Percentiles rank a stretch among this genome's conserved stretches.
Conservation (phyloP, 345 rosid genomes). For the Lagerstroemia speciosa region DNA sequence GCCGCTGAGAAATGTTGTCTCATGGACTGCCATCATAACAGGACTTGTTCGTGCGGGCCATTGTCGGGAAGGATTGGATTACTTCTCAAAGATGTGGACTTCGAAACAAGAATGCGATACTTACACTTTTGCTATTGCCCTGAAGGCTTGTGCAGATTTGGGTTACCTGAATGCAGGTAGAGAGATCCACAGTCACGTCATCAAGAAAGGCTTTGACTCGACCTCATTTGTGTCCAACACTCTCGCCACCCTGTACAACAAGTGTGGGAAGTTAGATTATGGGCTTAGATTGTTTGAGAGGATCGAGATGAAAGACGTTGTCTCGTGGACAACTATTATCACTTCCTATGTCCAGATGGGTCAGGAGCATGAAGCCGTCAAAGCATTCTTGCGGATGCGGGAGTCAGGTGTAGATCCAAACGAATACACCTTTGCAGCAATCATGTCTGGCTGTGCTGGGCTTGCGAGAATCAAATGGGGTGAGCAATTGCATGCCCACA, state of each 20-base stretch:
- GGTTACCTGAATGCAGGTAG: slow-evolving; percentile 50
- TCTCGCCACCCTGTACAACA: slow-evolving; percentile 59
- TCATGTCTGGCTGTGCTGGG: slow-evolving; percentile 54
- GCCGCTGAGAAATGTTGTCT: slow-evolving; percentile 52
- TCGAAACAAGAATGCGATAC: slow-evolving; percentile 40
- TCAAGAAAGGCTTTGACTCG: slow-evolving; percentile 45
- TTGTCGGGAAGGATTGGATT: slow-evolving; percentile 40
- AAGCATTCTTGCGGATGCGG: slow-evolving; percentile 47
- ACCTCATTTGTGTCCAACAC: slow-evolving; percentile 61
- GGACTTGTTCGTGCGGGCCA: slow-evolving; percentile 61
- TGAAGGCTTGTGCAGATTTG: slow-evolving; percentile 71
- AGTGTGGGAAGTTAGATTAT: slow-evolving; percentile 60
- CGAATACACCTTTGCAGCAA: slow-evolving; percentile 60
- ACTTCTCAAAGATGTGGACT: slow-evolving; percentile 62
- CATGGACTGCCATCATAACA: slow-evolving; percentile 80
- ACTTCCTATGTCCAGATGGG: slow-evolving; percentile 47
- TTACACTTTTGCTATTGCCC: slow-evolving; percentile 45
- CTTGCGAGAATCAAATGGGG: slow-evolving; percentile 65
- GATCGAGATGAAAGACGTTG: slow-evolving; percentile 52
- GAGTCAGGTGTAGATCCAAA: slow-evolving; percentile 49
- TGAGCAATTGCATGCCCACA: slow-evolving; percentile 68
- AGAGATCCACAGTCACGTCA: slow-evolving; percentile 60
- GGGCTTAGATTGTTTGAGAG: slow-evolving; percentile 50
- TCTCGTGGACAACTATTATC: slow-evolving; percentile 76
- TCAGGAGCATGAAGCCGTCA: slow-evolving; percentile 47